phyloP scores from a whole-genome alignment of 371 early-diverging fungal genomes.

The Coemansia sp. region DNA sequence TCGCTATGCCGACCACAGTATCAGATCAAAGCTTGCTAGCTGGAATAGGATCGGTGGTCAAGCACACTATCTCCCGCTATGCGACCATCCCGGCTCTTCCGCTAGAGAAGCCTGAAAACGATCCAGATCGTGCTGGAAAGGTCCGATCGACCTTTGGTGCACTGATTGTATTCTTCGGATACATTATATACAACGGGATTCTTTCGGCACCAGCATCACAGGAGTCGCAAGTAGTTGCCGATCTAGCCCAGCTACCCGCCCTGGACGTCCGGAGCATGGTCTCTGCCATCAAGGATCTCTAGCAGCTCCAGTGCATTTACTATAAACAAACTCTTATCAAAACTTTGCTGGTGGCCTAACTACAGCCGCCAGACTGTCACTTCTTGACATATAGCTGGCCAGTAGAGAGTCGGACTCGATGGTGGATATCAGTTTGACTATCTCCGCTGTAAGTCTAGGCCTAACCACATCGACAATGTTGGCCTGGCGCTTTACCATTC shows the following conservation, averaged over 20 bases:
- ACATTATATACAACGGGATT: constrained; percentile 39
- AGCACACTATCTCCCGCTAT: constrained; percentile 13
- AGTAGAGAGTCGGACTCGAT: background rate
- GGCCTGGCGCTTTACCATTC: background rate
- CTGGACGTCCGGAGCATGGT: background rate
- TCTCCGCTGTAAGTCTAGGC: background rate
- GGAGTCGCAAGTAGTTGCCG: background rate
- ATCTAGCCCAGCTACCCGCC: too few species aligned
- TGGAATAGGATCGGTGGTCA: constrained; percentile 15
- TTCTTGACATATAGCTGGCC: background rate
- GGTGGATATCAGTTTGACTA: background rate
- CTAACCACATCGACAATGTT: background rate
- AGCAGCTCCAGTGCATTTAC: background rate
- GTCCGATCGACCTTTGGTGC: constrained; percentile 22
- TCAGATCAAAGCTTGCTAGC: constrained; percentile 15
- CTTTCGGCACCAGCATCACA: constrained; percentile 13
- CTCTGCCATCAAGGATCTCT: constrained; percentile 1
- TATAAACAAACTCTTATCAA: too few species aligned
- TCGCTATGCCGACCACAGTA: constrained; percentile 12
- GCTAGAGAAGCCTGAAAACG: background rate
- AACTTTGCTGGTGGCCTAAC: background rate
- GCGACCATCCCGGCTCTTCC: background rate
- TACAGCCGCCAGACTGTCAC: background rate
- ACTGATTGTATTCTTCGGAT: constrained; percentile 33
- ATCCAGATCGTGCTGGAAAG: constrained; percentile 20